Conservation (phyloP, 1,284 basidiomycete species). For the Apiotrichum gracile region DNA sequence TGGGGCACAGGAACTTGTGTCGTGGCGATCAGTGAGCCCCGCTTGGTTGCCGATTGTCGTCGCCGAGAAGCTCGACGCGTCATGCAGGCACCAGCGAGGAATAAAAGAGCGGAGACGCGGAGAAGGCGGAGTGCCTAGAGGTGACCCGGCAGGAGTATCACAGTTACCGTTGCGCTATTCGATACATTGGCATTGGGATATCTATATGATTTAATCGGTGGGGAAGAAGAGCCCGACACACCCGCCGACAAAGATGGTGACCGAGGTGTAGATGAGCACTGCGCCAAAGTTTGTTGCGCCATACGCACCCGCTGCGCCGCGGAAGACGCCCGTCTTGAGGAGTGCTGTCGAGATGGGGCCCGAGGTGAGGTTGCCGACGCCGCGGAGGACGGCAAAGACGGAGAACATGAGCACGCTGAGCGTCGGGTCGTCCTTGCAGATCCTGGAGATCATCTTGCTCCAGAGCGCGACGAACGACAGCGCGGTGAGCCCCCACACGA, state of each 20-base stretch:
- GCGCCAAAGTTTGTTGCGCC: constrained; percentile 17
- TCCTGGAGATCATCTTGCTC: constrained; percentile 5
- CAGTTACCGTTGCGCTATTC: too few species aligned
- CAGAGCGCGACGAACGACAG: constrained; percentile 19
- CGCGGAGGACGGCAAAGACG: constrained; percentile 35
- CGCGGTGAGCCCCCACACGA: constrained; percentile 31
- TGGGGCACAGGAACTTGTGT: too few species aligned
- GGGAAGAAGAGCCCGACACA: not conserved
- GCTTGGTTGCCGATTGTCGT: too few species aligned
- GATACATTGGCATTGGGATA: not conserved
- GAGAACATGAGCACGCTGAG: constrained; percentile 33
- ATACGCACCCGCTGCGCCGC: constrained; percentile 34
- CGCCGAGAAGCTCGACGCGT: too few species aligned
- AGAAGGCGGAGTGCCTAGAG: too few species aligned
- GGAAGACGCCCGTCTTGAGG: constrained; percentile 20
- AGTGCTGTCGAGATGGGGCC: constrained; percentile 35
- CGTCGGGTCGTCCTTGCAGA: constrained; percentile 33
- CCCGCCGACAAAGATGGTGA: not conserved
- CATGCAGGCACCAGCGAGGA: too few species aligned
- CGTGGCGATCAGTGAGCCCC: too few species aligned
- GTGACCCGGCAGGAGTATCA: too few species aligned
- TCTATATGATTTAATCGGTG: not conserved
- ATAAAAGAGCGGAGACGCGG: too few species aligned
- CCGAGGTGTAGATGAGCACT: not conserved
- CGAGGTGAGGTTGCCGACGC: constrained; percentile 42